Base-by-base conservation (phyloP, 2,329 filamentous ascomycete genomes). In the Monosporascus sp. region DNA sequence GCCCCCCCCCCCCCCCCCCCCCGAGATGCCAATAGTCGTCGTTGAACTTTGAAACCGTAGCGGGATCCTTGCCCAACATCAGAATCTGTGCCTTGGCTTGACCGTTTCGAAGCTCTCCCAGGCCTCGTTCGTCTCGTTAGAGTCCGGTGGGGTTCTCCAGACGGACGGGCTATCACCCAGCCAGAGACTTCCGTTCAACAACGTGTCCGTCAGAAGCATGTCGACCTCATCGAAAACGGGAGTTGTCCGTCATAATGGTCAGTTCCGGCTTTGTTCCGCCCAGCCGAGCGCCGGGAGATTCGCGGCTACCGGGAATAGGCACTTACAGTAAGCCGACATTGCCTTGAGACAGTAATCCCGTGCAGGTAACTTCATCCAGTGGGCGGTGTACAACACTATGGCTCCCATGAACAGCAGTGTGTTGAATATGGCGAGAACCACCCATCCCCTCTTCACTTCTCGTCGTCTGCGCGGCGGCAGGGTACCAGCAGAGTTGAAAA, bases 11-110 rank as follows among this genome's bases (percentile, higher is more conserved):
- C n/a, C n/a, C n/a, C n/a, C n/a, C n/a, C n/a, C n/a, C n/a, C n/a
- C 67, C 68, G 5, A 69, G 57, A 2, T 66, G 64, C 63, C 66
- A 71, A 40, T 62, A 55, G 2, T 66, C 58, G 43, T 70, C 56
- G 31, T 65, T 62, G 27, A 68, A 61, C 47, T 64, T 66, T 11
- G 56, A 59, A 5, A 58, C 59, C 4, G 55, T 62, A 5, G 49
- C 52, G 1, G 65, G 64, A 44, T 71, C 65, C 31, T 70, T 70
- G 5, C 67, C 68, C 45, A 71, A 58, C 34, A 56, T 56, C 17
- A 62, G 48, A 50, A 70, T 59, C 19, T 69, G 59, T 7, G 60
- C 59, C 16, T 53, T 55, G 52, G 56, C 24, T 45, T 56, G 17
- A 56, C 52, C 24, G 52, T 46, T 20, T 59, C 56, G 26, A 55